These are phyloP conservation scores for Deuterostichococcus epilithicus DNA, from an alignment of 139 green algal species.

Conservation along the genomic window DNA sequence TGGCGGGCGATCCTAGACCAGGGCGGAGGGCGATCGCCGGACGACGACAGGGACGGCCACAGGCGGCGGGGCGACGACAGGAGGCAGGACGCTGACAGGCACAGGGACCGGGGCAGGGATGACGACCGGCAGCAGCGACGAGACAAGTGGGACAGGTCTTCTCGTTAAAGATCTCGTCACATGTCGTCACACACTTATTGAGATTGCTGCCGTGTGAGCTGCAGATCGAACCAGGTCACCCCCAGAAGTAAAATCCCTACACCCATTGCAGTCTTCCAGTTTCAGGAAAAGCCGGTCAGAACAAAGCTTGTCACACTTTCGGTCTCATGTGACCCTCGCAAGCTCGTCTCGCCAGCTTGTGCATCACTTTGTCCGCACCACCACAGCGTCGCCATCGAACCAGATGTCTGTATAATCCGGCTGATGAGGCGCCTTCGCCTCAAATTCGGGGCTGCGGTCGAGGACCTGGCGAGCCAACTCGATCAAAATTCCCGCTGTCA, in stretches of 20 bases:
- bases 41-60: no score
- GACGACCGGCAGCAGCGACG: no score
- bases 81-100: background rate
- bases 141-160: background rate
- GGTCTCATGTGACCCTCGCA: no score
- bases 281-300: no score
- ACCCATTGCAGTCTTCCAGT: no score
- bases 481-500: slow-evolving; percentile 42
- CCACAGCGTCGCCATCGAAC: background rate
- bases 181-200: no score
- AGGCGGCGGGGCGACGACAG: background rate
- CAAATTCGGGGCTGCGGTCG: slow-evolving; percentile 9
- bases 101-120: background rate
- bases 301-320: no score
- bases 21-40: no score
- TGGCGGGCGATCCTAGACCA: background rate
- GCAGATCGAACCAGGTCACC: no score
- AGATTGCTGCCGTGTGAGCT: no score
- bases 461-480: slow-evolving; percentile 15
- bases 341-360: no score
- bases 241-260: no score
- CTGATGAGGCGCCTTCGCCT: background rate
- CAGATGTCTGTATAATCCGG: background rate
- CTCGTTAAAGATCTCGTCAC: background rate
- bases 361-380: background rate